A percentile compares a stretch with the other conserved stretches of the same genome.
These are phyloP conservation scores for Thozetella sp. DNA, from an alignment of 495 filamentous ascomycete species.

Conservation along the genomic window DNA sequence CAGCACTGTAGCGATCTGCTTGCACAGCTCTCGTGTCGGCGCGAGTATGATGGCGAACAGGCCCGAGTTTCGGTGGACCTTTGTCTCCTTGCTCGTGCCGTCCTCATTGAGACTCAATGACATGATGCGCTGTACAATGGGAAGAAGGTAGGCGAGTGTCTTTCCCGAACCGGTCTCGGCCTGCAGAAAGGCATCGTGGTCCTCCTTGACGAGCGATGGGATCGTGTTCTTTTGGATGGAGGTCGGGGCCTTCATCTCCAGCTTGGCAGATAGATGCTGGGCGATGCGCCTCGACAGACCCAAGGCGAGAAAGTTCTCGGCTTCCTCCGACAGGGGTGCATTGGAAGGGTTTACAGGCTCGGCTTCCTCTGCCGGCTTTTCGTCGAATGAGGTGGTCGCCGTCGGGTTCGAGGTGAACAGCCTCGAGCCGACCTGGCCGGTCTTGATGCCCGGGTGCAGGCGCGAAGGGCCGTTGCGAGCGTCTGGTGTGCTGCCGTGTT, in stretches of 20 bases:
- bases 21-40: conserved; percentile 89
- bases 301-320: conserved; percentile 80
- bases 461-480: conserved; percentile 9
- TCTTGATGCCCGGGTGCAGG: conserved; percentile 30
- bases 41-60: conserved; percentile 91
- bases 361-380: conserved; percentile 36
- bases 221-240: conserved; percentile 92
- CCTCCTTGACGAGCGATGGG: conserved; percentile 69
- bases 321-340: conserved; percentile 83
- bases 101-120: conserved; percentile 61
- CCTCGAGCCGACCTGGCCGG: conserved; percentile 72
- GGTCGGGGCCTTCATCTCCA: conserved; percentile 88
- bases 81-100: conserved; percentile 37
- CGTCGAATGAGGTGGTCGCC: conserved; percentile 56
- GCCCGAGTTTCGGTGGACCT: conserved; percentile 78
- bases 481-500: conserved; percentile 22
- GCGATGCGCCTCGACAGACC: conserved; percentile 79
- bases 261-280: conserved; percentile 79
- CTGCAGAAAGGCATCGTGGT: conserved; percentile 93
- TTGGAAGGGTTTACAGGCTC: conserved; percentile 80
- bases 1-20: conserved; percentile 86
- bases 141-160: conserved; percentile 89
- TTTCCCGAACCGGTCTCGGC: conserved; percentile 98
- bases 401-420: conserved; percentile 87
- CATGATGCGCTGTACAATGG: conserved; percentile 87